Base-by-base conservation (phyloP, 2,329 filamentous ascomycete species). In the Rasamsonia emersonii region DNA sequence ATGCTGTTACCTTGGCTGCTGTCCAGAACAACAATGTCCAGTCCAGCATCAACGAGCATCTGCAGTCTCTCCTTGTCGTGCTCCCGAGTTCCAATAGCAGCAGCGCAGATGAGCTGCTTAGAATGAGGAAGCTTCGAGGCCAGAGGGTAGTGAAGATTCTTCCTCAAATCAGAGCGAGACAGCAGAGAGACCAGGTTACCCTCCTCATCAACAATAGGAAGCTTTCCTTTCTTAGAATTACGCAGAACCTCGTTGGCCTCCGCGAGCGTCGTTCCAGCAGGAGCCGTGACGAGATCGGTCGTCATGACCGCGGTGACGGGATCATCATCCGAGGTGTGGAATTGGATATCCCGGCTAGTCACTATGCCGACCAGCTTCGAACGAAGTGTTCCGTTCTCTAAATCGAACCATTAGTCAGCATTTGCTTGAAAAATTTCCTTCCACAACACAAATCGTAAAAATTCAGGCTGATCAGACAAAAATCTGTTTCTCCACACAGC, bases 1-100 rank as follows among this genome's bases (percentile, higher is more conserved):
- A 96, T 86, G 65, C 82, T 91, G 76, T 96, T 96, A 46, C 91
- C 91, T 68, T 98, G 91, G 55, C 84, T 93, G 65, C 83, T 91
- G 71, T 98, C 91, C 32, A 98, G 76, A 49, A 98, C 72, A 46
- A 95, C 88, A 58, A 98, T 83, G 54, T 98, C 91, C 31, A 98
- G 75, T 41, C 91, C 91, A 47, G 91, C 91, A 36, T 95, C 89
- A 24, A 93, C 88, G 28, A 98, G 78, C 62, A 85, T 82, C 63
- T 82, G 69, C 25, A 98, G 74, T 46, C 91, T 80, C 37, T 69
- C 62, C 71, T 93, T 95, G 64, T 98, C 91, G 61, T 93, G 86
- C 29, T 86, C 85, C 18, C 91, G 80, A 26, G 91, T 98, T 46
- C 93, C 93, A 55, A 98, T 93, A 41, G 91, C 85, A 44, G 91